phyloP scores from a whole-genome alignment of 1,284 basidiomycete species.

The Bjerkandera adusta region DNA sequence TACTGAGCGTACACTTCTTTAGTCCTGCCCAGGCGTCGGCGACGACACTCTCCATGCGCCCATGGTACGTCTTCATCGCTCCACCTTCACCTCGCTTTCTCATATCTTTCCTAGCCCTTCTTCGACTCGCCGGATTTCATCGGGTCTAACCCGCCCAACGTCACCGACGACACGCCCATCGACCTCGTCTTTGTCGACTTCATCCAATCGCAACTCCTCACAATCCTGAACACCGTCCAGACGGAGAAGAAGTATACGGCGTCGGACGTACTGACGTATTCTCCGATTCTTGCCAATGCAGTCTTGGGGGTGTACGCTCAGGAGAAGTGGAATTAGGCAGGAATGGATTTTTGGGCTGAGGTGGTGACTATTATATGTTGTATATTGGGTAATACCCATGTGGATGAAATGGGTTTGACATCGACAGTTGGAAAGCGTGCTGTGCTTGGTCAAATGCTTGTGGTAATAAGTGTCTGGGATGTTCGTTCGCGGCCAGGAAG shows the following conservation, averaged over 20 bases:
- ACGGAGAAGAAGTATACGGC: constrained; percentile 47
- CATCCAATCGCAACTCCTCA: constrained; percentile 51
- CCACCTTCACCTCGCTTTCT: constrained; percentile 12
- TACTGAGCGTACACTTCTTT: constrained; percentile 1
- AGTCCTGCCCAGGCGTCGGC: constrained; percentile 70
- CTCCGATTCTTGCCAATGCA: constrained; percentile 44
- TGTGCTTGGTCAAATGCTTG: too few relatives aligned
- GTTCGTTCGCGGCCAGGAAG: too few relatives aligned
- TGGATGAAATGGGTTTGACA: too few relatives aligned
- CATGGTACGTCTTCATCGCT: too few relatives aligned
- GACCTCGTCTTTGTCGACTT: constrained; percentile 75
- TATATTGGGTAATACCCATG: too few relatives aligned
- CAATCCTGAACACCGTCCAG: constrained; percentile 55
- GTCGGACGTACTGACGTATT: constrained; percentile 52
- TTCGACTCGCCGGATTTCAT: constrained; percentile 56
- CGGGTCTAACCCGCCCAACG: constrained; percentile 50
- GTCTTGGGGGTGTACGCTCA: constrained; percentile 63
- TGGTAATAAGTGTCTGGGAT: too few relatives aligned
- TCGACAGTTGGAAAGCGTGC: too few relatives aligned
- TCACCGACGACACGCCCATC: constrained; percentile 47
- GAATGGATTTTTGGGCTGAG: not conserved
- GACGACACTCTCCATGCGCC: constrained; percentile 66
- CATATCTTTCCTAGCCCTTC: constrained; percentile 37
- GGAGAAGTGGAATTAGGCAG: constrained; percentile 55
- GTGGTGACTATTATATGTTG: not conserved